A percentile compares a stretch with the other conserved stretches of the same genome.
phyloP scores from a whole-genome alignment of 345 rosid species.

The Aquilaria yunnanensis region DNA sequence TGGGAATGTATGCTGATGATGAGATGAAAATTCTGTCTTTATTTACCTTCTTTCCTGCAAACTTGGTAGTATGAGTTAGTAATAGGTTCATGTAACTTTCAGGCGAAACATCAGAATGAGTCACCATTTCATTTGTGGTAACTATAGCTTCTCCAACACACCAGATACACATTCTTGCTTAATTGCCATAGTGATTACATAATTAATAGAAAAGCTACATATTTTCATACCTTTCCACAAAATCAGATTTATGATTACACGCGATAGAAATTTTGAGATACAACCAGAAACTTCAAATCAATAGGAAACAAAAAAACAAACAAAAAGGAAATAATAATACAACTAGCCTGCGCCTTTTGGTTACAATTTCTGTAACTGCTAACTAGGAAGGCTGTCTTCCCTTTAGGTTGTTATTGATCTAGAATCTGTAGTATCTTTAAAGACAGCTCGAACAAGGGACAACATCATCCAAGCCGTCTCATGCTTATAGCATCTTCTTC shows the following conservation, averaged over 20 bases:
- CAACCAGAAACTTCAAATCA: no score
- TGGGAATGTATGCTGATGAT: no score
- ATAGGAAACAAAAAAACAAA: slow-evolving; percentile 9
- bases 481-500: slow-evolving; percentile 23
- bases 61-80: no score
- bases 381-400: slow-evolving; percentile 18
- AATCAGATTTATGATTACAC: slow-evolving; percentile 26
- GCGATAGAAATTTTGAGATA: slow-evolving; percentile 11
- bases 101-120: no score
- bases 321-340: slow-evolving; percentile 10
- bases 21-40: no score
- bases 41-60: no score
- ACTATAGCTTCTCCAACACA: no score
- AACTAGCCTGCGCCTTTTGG: slow-evolving; percentile 17
- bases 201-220: slow-evolving; percentile 7
- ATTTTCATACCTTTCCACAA: slow-evolving; percentile 13
- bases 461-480: slow-evolving; percentile 25
- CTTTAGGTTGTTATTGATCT: slow-evolving; percentile 27
- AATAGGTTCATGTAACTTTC: no score
- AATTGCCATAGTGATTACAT: neutral
- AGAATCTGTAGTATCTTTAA: slow-evolving; percentile 23
- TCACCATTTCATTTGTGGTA: no score
- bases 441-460: slow-evolving; percentile 13
- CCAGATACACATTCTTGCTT: no score
- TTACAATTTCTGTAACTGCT: slow-evolving; percentile 35